Base-by-base conservation (phyloP, 1,139 yeast genomes). In the Magnusiomyces paraingens region DNA sequence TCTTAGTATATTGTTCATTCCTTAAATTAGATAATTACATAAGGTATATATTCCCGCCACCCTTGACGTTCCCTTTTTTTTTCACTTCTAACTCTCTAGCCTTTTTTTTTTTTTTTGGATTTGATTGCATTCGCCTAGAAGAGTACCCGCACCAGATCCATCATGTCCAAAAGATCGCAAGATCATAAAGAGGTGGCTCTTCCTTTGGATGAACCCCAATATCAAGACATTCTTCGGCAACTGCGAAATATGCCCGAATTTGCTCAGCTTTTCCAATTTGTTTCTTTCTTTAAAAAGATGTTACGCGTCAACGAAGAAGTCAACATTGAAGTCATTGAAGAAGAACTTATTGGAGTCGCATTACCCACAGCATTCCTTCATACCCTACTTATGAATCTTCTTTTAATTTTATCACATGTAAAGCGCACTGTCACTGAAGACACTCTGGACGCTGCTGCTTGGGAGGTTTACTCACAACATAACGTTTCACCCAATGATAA, bases 191-290 rank as follows among this genome's bases (percentile, higher is more conserved):
- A n/a, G 26, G n/a, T 17, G 2, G 44, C 47, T 15, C 20, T 48
- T 21, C 66, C 66, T 14, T 55, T 65, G 47, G 66, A 62, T 46
- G 54, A 54, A 20, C 62, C 62, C 1, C 57, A 58, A 54, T 60
- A 58, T 52, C 57, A 55, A 53, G 57, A 56, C 11, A 42, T 29
- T 8, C 59, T 66, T 20, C n/a, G 21, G 14, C 50, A 47, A 39
- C 52, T 64, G 15, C 66, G 70, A n/a, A 59, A 62, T 51, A 53
- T 59, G 59, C 62, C 64, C 61, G 65, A 65, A 53, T 62, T 65
- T 47, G 60, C 63, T 6, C 57, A 57, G 45, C 44, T 64, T 18
- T 55, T 59, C 47, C 68, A 66, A 54, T 65, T 66, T 54, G 50
- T 62, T 26, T 51, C 58, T n/a, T 59, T 65, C 49, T 66, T 66